Conservation (phyloP, 2,329 filamentous ascomycete genomes). For the Chalaropsis thielavioides region DNA sequence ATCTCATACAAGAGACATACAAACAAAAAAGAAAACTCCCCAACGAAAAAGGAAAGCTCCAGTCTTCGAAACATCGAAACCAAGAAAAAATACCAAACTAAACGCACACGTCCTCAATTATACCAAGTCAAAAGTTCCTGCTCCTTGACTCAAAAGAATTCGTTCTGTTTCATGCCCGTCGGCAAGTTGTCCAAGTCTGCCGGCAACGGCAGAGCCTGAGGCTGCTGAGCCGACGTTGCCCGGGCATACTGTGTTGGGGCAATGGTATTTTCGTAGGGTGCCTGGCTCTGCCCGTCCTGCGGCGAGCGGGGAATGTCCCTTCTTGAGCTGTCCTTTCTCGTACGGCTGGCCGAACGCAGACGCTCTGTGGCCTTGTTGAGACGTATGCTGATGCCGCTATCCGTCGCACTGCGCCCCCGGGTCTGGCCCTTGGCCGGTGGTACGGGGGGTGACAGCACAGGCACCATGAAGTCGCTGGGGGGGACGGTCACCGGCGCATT, state of each 20-base stretch:
- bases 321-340: conserved; percentile 31
- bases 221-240: neutral
- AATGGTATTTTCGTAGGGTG: conserved; percentile 31
- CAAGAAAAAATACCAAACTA: conserved; percentile 3
- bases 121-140: conserved; percentile 8
- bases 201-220: neutral
- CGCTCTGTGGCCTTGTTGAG: conserved; percentile 45
- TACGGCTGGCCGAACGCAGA: conserved; percentile 45
- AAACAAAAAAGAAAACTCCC: neutral
- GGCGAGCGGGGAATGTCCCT: conserved; percentile 24
- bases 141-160: conserved; percentile 35
- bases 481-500: conserved; percentile 23
- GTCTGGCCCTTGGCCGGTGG: conserved; percentile 35
- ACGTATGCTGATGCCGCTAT: conserved; percentile 36
- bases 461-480: conserved; percentile 31
- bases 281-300: conserved; percentile 24
- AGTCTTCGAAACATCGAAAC: neutral
- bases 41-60: neutral
- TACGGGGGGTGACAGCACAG: conserved; percentile 32
- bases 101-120: conserved; percentile 8
- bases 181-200: conserved; percentile 28
- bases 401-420: conserved; percentile 42
- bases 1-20: neutral
- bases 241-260: conserved; percentile 17
- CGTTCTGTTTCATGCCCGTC: conserved; percentile 39